Evolutionary conservation across 306 rosid genomes (phyloP).

Genomic region (Cercis canadensis): DNA sequence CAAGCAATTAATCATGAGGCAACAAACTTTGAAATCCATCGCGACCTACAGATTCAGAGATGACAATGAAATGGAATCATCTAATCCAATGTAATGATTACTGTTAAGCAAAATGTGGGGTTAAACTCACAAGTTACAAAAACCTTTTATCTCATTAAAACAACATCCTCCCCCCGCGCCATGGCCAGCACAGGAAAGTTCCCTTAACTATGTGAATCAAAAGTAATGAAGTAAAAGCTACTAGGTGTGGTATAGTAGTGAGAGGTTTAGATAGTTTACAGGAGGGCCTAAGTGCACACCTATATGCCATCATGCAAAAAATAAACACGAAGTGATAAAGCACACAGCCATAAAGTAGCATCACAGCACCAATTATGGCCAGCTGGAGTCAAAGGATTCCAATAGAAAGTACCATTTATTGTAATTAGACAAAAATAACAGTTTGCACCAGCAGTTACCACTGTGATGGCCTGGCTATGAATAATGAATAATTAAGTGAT

Average conservation of each 20-base stretch:
- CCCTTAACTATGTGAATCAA: not conserved
- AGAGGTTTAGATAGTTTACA: no score
- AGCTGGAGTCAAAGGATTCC: not conserved
- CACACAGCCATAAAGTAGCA: slow-evolving; percentile 19
- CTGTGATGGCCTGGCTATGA: no score
- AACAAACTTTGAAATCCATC: slow-evolving; percentile 27
- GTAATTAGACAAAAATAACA: no score
- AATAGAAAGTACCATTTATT: no score
- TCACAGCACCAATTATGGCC: slow-evolving; percentile 18
- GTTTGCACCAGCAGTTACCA: no score
- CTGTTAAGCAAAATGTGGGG: slow-evolving; percentile 10
- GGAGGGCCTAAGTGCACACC: no score
- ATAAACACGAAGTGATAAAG: no score
- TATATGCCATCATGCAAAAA: no score
- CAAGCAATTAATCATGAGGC: slow-evolving; percentile 28
- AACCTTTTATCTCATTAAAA: not conserved
- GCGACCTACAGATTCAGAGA: slow-evolving; percentile 33
- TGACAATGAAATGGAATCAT: slow-evolving; percentile 4
- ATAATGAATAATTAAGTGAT: no score
- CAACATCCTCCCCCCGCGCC: not conserved
- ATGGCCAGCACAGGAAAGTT: not conserved
- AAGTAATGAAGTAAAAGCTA: not conserved
- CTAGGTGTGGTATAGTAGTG: not conserved
- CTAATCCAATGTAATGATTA: slow-evolving; percentile 16
- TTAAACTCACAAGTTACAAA: not conserved